Percentiles rank a stretch among this genome's conserved stretches.
phyloP scores from a whole-genome alignment of 306 rosid genomes.

The Vigna trinervia region DNA sequence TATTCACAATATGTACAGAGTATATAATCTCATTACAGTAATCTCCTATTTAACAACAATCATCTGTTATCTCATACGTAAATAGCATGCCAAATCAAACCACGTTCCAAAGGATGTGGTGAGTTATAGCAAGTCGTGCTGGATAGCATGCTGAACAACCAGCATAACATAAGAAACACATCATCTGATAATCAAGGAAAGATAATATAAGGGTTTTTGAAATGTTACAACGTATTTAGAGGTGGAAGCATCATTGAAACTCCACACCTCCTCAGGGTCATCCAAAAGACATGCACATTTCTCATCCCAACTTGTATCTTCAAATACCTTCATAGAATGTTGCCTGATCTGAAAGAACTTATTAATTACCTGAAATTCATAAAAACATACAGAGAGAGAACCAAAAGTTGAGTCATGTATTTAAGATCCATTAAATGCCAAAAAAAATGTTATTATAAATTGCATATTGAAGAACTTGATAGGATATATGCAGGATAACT shows the following conservation, averaged over 20 bases:
- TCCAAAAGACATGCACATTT: constrained; percentile 79
- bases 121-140: constrained; percentile 4
- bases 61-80: constrained; percentile 26
- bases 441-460: constrained; percentile 16
- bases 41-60: constrained; percentile 23
- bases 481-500: constrained; percentile 29
- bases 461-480: constrained; percentile 23
- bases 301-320: constrained; percentile 71
- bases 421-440: constrained; percentile 32
- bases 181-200: constrained; percentile 13
- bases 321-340: constrained; percentile 52
- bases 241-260: constrained; percentile 79
- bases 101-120: constrained; percentile 22
- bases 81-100: constrained; percentile 32
- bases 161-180: constrained; percentile 24
- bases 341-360: constrained; percentile 86
- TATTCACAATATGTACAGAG: constrained; percentile 61
- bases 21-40: constrained; percentile 47
- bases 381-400: constrained; percentile 39
- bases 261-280: constrained; percentile 80
- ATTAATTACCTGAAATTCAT: constrained; percentile 65
- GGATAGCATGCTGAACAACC: constrained; percentile 32
- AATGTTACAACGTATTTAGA: constrained; percentile 84
- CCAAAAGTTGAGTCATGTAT: constrained; percentile 17
- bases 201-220: constrained; percentile 37